phyloP scores from a whole-genome alignment of 768 basidiomycete species.

The Cyclocybe aegerita region DNA sequence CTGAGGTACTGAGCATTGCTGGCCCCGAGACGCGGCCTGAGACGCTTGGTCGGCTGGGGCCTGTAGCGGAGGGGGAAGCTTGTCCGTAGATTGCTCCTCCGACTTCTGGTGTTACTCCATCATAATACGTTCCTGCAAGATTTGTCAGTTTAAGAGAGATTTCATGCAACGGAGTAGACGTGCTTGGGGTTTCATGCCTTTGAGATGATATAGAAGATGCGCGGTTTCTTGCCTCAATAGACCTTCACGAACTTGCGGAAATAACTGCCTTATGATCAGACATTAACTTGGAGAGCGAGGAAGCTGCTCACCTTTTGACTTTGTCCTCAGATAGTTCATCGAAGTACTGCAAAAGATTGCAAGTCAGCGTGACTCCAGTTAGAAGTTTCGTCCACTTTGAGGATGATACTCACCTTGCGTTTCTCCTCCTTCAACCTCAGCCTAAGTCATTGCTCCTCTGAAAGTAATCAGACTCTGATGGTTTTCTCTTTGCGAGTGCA shows the following conservation, averaged over 20 bases:
- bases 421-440: conserved; percentile 77
- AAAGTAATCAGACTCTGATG: conserved; percentile 88
- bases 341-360: conserved; percentile 59
- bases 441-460: conserved; percentile 85
- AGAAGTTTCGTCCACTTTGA: not conserved
- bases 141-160: not conserved
- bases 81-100: conserved; percentile 45
- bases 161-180: conserved; percentile 12
- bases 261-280: conserved; percentile 54
- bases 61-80: conserved; percentile 5
- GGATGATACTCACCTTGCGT: conserved; percentile 29
- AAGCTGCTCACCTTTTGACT: conserved; percentile 77
- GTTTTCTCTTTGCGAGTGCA: conserved; percentile 8
- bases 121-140: conserved; percentile 35
- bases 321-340: conserved; percentile 81
- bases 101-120: conserved; percentile 65
- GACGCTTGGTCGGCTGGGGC: conserved; percentile 15
- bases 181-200: conserved; percentile 81
- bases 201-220: not conserved
- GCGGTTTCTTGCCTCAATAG: not conserved
- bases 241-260: conserved; percentile 93
- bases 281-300: conserved; percentile 16
- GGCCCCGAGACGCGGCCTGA: conserved; percentile 60
- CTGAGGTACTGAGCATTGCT: conserved; percentile 63
- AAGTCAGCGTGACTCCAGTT: conserved; percentile 3